Evolutionary conservation across 192 early-diverging fungal species (phyloP), one percentile per base, ranked within the genome.

Genomic region (Lobosporangium transversale): DNA sequence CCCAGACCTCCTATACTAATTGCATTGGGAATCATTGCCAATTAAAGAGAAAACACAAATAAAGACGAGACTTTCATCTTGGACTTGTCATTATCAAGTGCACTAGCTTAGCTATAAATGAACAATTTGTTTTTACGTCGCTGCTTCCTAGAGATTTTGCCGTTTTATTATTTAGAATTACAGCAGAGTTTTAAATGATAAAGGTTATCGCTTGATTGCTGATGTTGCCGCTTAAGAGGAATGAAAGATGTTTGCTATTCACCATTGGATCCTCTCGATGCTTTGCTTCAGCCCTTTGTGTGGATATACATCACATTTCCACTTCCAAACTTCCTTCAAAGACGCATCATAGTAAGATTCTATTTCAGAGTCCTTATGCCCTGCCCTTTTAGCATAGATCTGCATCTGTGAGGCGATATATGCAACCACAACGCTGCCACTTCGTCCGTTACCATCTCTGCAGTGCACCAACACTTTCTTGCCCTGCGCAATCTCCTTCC

Each of bases 231-330:
- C n/a, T n/a, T n/a, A n/a, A n/a, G n/a, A n/a, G n/a, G n/a, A n/a
- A n/a, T n/a, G n/a, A n/a, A n/a, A n/a, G n/a, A n/a, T n/a, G n/a
- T n/a, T n/a, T n/a, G n/a, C n/a, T 21, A 48, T 48, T 49, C 47
- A 61, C 70, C 70, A 76, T 15, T 51, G 10, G 11, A 76, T 76
- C 45, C 47, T 62, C 29, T 61, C 58, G 3, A 76, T 3, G 8
- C 58, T 76, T 24, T 66, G 40, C 26, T 53, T 51, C 44, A 76
- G 48, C 5, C 73, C 73, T 43, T 64, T 65, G 53, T 76, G 73
- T 12, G 73, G 73, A 42, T 76, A 76, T 6, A 76, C 73, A 58
- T 76, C 73, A 37, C 73, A 76, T 48, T 76, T 76, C 73, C 73
- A 76, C 47, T 62, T 76, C 73, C 73, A 76, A 18, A 76, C 12